These are phyloP conservation scores for Sporothrix sp. DNA, from an alignment of 2,329 filamentous ascomycete species.

Conservation along the genomic window DNA sequence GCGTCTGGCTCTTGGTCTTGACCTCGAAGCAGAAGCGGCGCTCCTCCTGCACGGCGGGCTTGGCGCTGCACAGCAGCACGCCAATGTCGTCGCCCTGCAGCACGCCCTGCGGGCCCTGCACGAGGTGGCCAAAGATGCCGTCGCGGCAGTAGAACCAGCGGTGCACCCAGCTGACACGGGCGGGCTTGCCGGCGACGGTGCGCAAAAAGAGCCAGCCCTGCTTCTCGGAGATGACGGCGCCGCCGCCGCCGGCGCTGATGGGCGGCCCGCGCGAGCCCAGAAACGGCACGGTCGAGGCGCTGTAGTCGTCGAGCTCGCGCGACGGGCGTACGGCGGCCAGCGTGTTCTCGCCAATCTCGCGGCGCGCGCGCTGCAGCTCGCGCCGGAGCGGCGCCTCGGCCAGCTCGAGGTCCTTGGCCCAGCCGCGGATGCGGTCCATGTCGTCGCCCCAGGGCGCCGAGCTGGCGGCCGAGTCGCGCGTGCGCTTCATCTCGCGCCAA, in stretches of 20 bases:
- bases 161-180: conserved; percentile 78
- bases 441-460: conserved; percentile 64
- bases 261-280: conserved; percentile 58
- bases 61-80: conserved; percentile 84
- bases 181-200: conserved; percentile 75
- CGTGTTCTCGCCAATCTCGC: conserved; percentile 71
- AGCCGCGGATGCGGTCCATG: conserved; percentile 85
- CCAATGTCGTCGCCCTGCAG: conserved; percentile 95
- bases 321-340: conserved; percentile 67
- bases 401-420: conserved; percentile 88
- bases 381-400: conserved; percentile 75
- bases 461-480: conserved; percentile 54
- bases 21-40: conserved; percentile 96
- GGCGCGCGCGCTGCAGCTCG: conserved; percentile 68
- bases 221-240: conserved; percentile 58
- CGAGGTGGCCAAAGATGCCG: conserved; percentile 90
- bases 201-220: conserved; percentile 90
- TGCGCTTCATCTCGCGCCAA: conserved; percentile 73
- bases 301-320: conserved; percentile 87
- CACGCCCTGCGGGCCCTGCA: conserved; percentile 76
- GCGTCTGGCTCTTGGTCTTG: conserved; percentile 89
- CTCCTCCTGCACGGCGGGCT: conserved; percentile 85
- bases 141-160: conserved; percentile 95
- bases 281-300: conserved; percentile 79
- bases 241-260: conserved; percentile 41